Percentiles rank a stretch among this genome's conserved stretches.
These are phyloP conservation scores for Calocera viscosa DNA, from an alignment of 768 basidiomycete species.

Conservation along the genomic window DNA sequence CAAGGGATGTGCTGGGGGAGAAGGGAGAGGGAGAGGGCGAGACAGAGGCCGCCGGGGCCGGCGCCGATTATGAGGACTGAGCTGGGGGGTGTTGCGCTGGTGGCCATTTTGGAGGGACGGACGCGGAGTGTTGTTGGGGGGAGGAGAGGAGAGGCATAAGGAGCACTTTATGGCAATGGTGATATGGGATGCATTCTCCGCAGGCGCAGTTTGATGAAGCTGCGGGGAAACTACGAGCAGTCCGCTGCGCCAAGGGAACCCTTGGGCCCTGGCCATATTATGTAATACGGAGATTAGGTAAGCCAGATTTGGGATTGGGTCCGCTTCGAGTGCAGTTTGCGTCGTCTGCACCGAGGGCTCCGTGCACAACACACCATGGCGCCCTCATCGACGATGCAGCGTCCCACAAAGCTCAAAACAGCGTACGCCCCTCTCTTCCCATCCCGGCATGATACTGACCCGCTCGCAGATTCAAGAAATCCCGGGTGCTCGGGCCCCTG, in stretches of 20 bases:
- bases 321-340: background rate
- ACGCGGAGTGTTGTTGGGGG: no score
- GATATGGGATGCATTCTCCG: no score
- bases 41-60: no score
- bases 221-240: no score
- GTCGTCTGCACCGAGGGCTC: no score
- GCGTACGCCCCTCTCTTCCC: background rate
- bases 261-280: background rate
- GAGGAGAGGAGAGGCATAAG: background rate
- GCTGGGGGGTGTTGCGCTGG: no score
- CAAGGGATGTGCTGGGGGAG: no score
- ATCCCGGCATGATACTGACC: background rate
- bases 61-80: no score
- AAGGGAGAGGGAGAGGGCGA: no score
- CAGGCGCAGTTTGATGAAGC: no score
- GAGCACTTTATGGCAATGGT: background rate
- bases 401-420: background rate
- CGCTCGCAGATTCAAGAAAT: slow-evolving; percentile 56
- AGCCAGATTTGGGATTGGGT: background rate
- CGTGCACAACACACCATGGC: background rate
- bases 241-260: no score
- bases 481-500: slow-evolving; percentile 57
- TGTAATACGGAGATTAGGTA: background rate
- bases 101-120: no score
- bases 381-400: background rate